phyloP scores from a whole-genome alignment of 345 rosid genomes.

The Camelina hispida region DNA sequence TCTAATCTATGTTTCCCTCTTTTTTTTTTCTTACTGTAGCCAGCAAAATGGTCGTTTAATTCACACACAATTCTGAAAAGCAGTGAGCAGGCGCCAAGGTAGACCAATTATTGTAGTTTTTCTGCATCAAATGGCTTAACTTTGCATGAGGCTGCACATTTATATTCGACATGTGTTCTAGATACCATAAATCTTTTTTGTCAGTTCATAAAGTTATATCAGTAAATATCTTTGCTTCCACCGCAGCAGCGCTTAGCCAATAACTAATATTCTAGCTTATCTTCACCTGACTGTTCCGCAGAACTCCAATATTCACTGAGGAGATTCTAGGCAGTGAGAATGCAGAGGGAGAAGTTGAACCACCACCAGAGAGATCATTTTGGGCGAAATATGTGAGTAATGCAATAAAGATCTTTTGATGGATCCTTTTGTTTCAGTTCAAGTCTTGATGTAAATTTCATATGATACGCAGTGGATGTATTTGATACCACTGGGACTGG shows the following conservation, averaged over 20 bases:
- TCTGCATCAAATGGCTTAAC: neutral
- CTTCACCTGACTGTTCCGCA: slow-evolving; percentile 34
- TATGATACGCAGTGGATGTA: slow-evolving; percentile 83
- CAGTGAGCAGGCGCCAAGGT: slow-evolving; percentile 91
- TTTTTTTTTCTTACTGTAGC: slow-evolving; percentile 54
- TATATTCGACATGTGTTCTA: neutral
- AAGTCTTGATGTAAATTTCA: slow-evolving; percentile 5
- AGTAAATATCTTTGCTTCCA: neutral
- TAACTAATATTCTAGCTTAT: neutral
- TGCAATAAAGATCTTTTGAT: slow-evolving; percentile 6
- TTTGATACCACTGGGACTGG: slow-evolving; percentile 84
- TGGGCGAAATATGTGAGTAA: slow-evolving; percentile 97
- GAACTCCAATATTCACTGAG: slow-evolving; percentile 81
- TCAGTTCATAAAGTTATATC: neutral
- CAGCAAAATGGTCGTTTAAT: slow-evolving; percentile 87
- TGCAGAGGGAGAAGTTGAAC: slow-evolving; percentile 64
- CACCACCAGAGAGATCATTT: slow-evolving; percentile 83
- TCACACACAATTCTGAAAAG: slow-evolving; percentile 81
- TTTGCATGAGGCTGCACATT: slow-evolving; percentile 6
- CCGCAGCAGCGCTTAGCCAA: neutral
- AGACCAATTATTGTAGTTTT: slow-evolving; percentile 4
- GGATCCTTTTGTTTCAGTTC: neutral
- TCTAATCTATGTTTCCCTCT: slow-evolving; percentile 2
- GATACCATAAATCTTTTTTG: neutral
- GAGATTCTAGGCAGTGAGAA: slow-evolving; percentile 61